Evolutionary conservation across 768 basidiomycete species (phyloP).

Genomic region (Krasilnikovozyma curviuscula): DNA sequence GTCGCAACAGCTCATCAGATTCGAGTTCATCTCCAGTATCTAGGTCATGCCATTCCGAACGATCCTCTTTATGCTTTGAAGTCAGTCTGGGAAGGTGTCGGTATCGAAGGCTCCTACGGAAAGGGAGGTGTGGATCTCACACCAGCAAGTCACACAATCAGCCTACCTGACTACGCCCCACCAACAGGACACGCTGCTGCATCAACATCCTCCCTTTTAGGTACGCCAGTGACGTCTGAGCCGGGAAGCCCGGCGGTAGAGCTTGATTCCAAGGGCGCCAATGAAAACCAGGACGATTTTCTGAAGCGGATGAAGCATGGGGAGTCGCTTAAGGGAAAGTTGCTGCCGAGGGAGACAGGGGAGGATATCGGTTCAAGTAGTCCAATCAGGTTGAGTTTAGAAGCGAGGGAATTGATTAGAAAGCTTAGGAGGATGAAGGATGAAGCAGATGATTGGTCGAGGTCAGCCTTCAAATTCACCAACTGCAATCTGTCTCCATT

Average conservation of each 20-base stretch:
- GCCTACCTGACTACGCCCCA: conserved; percentile 31
- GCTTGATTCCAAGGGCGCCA: conserved; percentile 11
- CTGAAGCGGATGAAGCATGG: not conserved
- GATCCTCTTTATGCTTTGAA: conserved; percentile 75
- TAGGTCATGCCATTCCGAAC: conserved; percentile 85
- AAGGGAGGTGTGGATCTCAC: conserved; percentile 60
- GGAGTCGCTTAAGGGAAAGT: conserved; percentile 1
- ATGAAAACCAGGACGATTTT: conserved; percentile 17
- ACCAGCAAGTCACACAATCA: conserved; percentile 47
- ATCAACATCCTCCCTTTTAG: not conserved
- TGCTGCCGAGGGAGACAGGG: conserved; percentile 13
- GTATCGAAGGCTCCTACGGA: conserved; percentile 34
- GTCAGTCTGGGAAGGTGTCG: conserved; percentile 21
- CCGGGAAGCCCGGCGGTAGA: not conserved
- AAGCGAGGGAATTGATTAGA: conserved; percentile 25
- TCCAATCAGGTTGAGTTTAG: conserved; percentile 24
- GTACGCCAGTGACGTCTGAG: not conserved
- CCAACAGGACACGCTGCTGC: not conserved
- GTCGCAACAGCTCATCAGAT: conserved; percentile 70
- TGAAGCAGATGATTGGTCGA: conserved; percentile 27
- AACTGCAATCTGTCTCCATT: not conserved
- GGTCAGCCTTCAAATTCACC: conserved; percentile 15
- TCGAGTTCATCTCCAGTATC: conserved; percentile 83
- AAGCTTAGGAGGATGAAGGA: conserved; percentile 25
- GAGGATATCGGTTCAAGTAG: conserved; percentile 19